Base-by-base conservation (phyloP, 2,329 filamentous ascomycete genomes). In the Aspergillus felis region DNA sequence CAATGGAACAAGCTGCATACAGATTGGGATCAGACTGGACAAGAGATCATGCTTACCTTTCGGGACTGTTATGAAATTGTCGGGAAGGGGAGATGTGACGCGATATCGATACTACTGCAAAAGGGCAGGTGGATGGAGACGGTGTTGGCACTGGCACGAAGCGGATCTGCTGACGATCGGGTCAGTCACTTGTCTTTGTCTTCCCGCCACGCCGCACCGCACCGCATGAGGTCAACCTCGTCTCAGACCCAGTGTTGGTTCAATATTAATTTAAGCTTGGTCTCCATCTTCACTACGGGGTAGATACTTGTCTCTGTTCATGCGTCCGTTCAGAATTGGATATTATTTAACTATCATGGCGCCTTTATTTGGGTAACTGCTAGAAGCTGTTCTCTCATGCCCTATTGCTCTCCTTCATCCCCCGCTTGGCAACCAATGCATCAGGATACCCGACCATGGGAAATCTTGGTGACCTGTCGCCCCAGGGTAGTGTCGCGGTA, bases 401-500 rank as follows among this genome's bases (percentile, higher is more conserved):
- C 25, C 46, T 53, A 50, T 56, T 53, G 42, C 55, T 57, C 77
- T 82, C 83, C 79, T 79, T 54, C 75, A 72, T 69, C 71, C 69
- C 69, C 66, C 69, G 22, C 44, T 47, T 24, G 44, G 60, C 62
- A 60, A 58, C 66, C 68, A 67, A 74, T 76, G 72, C 72, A 69
- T 67, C 57, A 65, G 59, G 66, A 69, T 63, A 71, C 64, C 63
- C 57, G 63, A 72, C 68, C 57, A 91, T 91, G 88, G 86, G 86
- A 76, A 82, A 85, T 71, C 81, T 90, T 73, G 86, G 87, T 80
- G 87, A 87, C 76, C 81, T 92, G 77, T 91, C 89, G 77, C 87
- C 89, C 64, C 85, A 84, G 73, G 89, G 88, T 79, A 90, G 86
- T 74, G 87, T 92, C 76, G 87, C 87, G 76, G 88, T 90, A 81